A percentile compares a stretch with the other conserved stretches of the same genome.
Evolutionary conservation across 371 early-diverging fungal species (phyloP).

Genomic region (Haplosporangium sp.): DNA sequence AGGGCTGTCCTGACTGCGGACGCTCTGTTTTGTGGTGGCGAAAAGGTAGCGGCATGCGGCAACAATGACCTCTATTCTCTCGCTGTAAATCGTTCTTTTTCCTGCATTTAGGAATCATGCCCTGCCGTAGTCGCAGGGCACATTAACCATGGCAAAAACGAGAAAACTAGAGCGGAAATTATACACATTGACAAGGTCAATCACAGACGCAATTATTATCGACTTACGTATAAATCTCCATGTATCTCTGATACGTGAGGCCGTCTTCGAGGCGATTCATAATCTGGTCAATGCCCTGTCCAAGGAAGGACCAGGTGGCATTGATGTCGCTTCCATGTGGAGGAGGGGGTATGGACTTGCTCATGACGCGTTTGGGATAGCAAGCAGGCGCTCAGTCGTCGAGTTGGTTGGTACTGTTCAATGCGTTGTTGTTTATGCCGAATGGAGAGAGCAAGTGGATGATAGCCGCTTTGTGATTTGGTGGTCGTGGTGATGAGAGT

Average conservation of each 20-base stretch:
- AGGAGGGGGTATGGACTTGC: conserved; percentile 27
- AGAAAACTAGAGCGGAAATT: not conserved
- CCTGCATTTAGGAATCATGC: not conserved
- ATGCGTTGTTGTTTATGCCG: no score
- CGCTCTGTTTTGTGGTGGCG: not conserved
- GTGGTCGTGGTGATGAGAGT: no score
- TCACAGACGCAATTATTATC: no score
- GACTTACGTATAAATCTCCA: conserved; percentile 89
- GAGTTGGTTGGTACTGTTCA: not conserved
- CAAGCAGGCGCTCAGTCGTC: not conserved
- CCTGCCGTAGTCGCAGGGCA: conserved; percentile 2
- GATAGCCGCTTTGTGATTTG: no score
- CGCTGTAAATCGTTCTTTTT: not conserved
- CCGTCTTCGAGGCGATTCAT: conserved; percentile 83
- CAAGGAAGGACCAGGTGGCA: conserved; percentile 82
- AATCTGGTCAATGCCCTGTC: conserved; percentile 84
- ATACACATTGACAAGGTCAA: not conserved
- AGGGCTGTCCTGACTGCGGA: conserved; percentile 3
- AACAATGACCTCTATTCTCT: not conserved
- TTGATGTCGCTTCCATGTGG: conserved; percentile 62
- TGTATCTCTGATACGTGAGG: conserved; percentile 77
- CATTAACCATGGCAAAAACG: not conserved
- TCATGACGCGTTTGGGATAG: conserved; percentile 20
- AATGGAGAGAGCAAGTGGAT: no score
- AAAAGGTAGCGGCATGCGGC: no score